Evolutionary conservation across 1,284 basidiomycete species (phyloP).

Genomic region (Marasmius fiardii): DNA sequence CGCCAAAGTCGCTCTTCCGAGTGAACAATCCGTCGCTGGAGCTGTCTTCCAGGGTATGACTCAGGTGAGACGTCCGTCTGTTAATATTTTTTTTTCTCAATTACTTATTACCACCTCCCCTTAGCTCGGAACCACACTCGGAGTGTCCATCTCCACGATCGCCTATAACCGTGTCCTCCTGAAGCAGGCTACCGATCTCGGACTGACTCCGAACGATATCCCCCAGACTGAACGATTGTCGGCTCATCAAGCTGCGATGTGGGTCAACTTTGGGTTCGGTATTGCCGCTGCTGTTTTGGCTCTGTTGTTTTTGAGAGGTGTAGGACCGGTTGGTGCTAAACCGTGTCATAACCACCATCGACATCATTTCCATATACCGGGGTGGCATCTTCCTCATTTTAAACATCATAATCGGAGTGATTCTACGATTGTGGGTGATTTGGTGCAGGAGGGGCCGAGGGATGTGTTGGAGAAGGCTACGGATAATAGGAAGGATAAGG

Average conservation of each 20-base stretch:
- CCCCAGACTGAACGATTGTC: neutral
- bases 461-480: too few relatives aligned
- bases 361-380: too few relatives aligned
- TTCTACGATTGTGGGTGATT: too few relatives aligned
- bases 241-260: constrained; percentile 14
- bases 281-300: constrained; percentile 42
- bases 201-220: neutral
- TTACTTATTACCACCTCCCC: neutral
- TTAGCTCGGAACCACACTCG: constrained; percentile 12
- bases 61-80: constrained; percentile 29
- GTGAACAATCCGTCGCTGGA: constrained; percentile 65
- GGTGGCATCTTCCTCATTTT: too few relatives aligned
- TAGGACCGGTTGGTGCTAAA: constrained; percentile 51
- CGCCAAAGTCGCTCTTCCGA: constrained; percentile 50
- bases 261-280: constrained; percentile 16
- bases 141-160: constrained; percentile 11
- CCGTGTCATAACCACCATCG: too few relatives aligned
- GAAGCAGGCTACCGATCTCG: neutral
- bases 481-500: too few relatives aligned
- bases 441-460: too few relatives aligned
- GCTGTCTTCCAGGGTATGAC: constrained; percentile 60
- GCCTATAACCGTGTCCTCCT: constrained; percentile 6
- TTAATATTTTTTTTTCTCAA: neutral
- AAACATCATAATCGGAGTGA: too few relatives aligned
- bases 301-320: constrained; percentile 49